Evolutionary conservation across 495 filamentous ascomycete genomes (phyloP), one percentile per base, ranked within the genome.

Genomic region (Podospora australis): DNA sequence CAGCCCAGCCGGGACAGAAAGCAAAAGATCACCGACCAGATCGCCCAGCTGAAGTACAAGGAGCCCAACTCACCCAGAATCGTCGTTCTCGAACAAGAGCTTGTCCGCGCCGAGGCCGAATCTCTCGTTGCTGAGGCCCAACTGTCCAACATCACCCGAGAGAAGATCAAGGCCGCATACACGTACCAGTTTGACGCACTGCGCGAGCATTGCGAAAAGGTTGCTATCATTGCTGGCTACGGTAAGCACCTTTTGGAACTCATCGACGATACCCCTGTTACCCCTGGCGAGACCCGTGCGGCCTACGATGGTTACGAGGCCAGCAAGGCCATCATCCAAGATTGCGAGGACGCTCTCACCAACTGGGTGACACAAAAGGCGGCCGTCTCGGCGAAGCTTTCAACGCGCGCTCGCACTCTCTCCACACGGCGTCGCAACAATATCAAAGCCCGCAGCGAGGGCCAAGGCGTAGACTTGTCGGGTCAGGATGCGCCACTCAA

Each of bases 1-100:
- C 92, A 98, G 72, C 92, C 92, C 43, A 95, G 90, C 77, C 80
- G 92, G 68, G 92, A 98, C 71, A 86, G 92, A 63, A 98, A 98
- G 71, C 92, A 98, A 69, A 98, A 97, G 73, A 97, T 98, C 67
- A 96, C 89, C 61, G 94, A 98, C 64, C 88, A 97, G 59, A 97
- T 98, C 56, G 91, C 92, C 14, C 92, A 98, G 67, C 80, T 98
- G 45, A 98, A 98, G 70, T 98, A 97, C 81, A 97, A 97, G 73
- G 94, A 98, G 66, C 92, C 92, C 25, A 94, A 94, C 73, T 96
- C 89, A 8, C 90, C 94, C 32, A 90, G 88, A 66, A 97, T 98
- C 44, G 89, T 95, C 44, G 90, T 98, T 26, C 84, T 98, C 56
- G 92, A 98, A 70, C 92, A 97, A 68, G 92, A 98, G 70, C 86